Conservation (phyloP, 2,329 filamentous ascomycete species). For the Chaetomiaceae sp. region DNA sequence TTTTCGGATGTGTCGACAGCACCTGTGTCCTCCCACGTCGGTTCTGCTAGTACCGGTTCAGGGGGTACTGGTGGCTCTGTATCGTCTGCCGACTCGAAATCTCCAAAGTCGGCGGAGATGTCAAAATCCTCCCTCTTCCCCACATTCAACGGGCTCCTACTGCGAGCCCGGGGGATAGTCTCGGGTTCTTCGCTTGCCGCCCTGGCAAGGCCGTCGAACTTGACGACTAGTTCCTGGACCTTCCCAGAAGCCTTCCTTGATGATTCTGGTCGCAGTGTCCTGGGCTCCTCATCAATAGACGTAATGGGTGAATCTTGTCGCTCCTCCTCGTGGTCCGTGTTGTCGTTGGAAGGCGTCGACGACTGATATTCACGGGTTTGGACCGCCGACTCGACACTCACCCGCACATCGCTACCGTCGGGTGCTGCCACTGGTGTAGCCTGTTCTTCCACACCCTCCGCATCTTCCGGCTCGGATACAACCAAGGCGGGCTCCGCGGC, state of each 20-base stretch:
- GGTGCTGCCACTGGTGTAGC: background rate
- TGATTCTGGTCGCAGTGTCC: constrained; percentile 22
- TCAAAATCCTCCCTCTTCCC: constrained; percentile 13
- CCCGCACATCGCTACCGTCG: constrained; percentile 1
- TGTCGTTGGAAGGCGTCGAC: constrained; percentile 28
- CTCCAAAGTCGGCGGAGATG: constrained; percentile 28
- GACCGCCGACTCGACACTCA: constrained; percentile 10
- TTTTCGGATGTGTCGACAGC: background rate
- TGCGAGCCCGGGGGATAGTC: constrained; percentile 11
- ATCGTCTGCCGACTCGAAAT: constrained; percentile 32
- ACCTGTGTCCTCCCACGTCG: background rate
- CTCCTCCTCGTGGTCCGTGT: constrained; percentile 31
- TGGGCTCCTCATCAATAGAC: constrained; percentile 41
- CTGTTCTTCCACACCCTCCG: background rate
- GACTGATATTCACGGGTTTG: constrained; percentile 18
- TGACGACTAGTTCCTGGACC: constrained; percentile 48
- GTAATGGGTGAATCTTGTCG: constrained; percentile 43
- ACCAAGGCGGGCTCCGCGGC: too few species aligned
- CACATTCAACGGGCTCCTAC: constrained; percentile 13
- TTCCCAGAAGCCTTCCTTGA: constrained; percentile 38
- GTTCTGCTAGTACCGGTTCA: background rate
- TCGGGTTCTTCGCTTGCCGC: constrained; percentile 29
- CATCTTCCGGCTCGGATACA: background rate
- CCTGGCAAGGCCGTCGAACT: constrained; percentile 45
- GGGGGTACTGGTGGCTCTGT: background rate